Base-by-base conservation (phyloP, 179 eudicot species). In the Pouteria campechiana region DNA sequence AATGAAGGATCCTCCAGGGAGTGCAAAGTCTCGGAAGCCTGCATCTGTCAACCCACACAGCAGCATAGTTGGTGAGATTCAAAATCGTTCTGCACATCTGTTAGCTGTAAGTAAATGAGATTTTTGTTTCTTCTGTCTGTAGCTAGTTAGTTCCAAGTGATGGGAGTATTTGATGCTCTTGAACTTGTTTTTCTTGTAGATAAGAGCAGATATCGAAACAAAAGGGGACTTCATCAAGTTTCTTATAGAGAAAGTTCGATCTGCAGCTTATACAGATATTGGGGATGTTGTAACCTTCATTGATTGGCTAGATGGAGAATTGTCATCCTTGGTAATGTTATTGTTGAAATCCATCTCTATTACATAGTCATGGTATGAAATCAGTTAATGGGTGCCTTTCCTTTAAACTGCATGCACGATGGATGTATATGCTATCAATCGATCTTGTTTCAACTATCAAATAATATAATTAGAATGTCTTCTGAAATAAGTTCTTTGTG, bases 11-110 rank as follows among this genome's bases (percentile, higher is more conserved):
- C 32, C 34, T 43, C 11, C 52, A 14, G 50, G 32, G 34, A 24
- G 21, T 3, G 25, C 17, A 27, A 43, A 51, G 28, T 19, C 14
- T 33, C 38, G 37, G 17, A 58, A 44, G 22, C 57, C 37, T 6
- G 42, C 12, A 6, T 13, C 23, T 46, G 46, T 25, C 32, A 58
- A 39, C 44, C 57, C 58, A 28, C 64, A 58, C 18, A 58, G 46
- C 38, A 58, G 45, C 39, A 29, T 58, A 11, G 64, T 58, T 8
- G 64, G 57, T 5, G 64, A 58, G 44, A 58, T 58, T 32, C 51
- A 51, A 29, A 50, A 58, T 31, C 64, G 64, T 23, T 58, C 64
- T 8, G 29, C 58, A 7, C 64, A 58, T 37, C 64, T 50, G 20
- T 29, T 58, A 37, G 64, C 64, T 42, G 64, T 58, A 37, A 58